Evolutionary conservation across 2,329 filamentous ascomycete genomes (phyloP).

Genomic region (Alternaria conjuncta): DNA sequence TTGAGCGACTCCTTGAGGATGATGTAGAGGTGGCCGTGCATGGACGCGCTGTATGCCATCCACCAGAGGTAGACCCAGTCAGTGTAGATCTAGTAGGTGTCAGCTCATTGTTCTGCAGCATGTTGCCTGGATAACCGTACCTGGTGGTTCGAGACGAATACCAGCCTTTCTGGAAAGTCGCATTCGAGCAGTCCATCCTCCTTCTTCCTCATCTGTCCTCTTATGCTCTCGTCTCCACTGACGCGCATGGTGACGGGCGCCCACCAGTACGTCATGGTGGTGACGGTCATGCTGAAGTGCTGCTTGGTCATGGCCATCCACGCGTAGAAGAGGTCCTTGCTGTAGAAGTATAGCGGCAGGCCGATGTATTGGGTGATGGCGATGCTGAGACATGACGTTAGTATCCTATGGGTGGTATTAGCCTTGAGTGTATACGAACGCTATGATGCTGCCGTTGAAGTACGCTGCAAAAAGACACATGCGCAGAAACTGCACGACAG

Average conservation of each 20-base stretch:
- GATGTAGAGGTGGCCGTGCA: constrained; percentile 88
- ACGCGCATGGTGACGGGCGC: constrained; percentile 79
- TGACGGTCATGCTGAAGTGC: constrained; percentile 77
- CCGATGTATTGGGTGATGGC: constrained; percentile 75
- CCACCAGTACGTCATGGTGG: constrained; percentile 84
- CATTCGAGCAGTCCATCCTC: constrained; percentile 74
- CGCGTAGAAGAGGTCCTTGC: constrained; percentile 77
- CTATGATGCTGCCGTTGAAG: constrained; percentile 53
- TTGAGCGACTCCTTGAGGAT: constrained; percentile 88
- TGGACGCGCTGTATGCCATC: constrained; percentile 78
- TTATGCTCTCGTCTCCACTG: constrained; percentile 80
- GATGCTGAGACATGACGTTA: constrained; percentile 48
- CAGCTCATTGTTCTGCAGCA: constrained; percentile 4
- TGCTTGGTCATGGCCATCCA: constrained; percentile 89
- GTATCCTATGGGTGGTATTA: constrained; percentile 24
- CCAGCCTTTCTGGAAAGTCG: constrained; percentile 78
- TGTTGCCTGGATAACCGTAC: constrained; percentile 25
- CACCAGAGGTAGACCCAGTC: constrained; percentile 97
- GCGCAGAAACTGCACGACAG: constrained; percentile 51
- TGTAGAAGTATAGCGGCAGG: constrained; percentile 73
- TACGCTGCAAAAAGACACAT: constrained; percentile 54
- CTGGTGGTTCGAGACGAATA: constrained; percentile 87
- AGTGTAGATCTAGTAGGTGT: constrained; percentile 70
- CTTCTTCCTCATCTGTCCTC: constrained; percentile 73
- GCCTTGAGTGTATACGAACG: constrained; percentile 36